Evolutionary conservation across 2,329 filamentous ascomycete genomes (phyloP).

Genomic region (Metarhizium robertsii): DNA sequence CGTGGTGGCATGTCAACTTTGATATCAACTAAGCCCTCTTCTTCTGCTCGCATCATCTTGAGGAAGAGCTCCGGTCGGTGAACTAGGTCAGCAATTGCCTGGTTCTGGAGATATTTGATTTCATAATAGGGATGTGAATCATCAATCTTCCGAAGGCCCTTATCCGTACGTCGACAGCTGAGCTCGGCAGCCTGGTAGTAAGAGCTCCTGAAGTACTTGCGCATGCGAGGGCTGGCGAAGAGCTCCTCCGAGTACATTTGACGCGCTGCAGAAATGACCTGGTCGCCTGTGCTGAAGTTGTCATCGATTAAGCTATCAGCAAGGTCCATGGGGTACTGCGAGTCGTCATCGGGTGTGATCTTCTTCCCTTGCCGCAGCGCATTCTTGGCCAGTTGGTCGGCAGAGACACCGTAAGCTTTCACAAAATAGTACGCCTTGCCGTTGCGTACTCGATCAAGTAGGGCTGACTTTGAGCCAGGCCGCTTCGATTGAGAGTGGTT

Average conservation of each 20-base stretch:
- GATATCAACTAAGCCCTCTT: constrained; percentile 85
- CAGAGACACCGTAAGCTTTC: constrained; percentile 79
- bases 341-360: constrained; percentile 75
- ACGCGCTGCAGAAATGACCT: constrained; percentile 71
- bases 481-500: constrained; percentile 62
- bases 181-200: constrained; percentile 80
- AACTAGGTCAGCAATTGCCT: constrained; percentile 73
- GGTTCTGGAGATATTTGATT: constrained; percentile 90
- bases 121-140: constrained; percentile 96
- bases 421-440: constrained; percentile 76
- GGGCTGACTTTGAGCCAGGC: constrained; percentile 69
- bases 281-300: constrained; percentile 65
- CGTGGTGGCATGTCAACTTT: constrained; percentile 68
- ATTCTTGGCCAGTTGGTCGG: constrained; percentile 83
- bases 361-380: constrained; percentile 69
- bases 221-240: constrained; percentile 77
- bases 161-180: constrained; percentile 85
- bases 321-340: constrained; percentile 72
- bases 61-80: constrained; percentile 81
- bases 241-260: constrained; percentile 89
- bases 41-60: constrained; percentile 95
- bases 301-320: constrained; percentile 69
- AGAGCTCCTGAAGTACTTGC: constrained; percentile 72
- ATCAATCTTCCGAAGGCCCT: constrained; percentile 86
- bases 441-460: constrained; percentile 77